phyloP scores from a whole-genome alignment of 2,329 filamentous ascomycete species.

The Colletotrichum sojae region DNA sequence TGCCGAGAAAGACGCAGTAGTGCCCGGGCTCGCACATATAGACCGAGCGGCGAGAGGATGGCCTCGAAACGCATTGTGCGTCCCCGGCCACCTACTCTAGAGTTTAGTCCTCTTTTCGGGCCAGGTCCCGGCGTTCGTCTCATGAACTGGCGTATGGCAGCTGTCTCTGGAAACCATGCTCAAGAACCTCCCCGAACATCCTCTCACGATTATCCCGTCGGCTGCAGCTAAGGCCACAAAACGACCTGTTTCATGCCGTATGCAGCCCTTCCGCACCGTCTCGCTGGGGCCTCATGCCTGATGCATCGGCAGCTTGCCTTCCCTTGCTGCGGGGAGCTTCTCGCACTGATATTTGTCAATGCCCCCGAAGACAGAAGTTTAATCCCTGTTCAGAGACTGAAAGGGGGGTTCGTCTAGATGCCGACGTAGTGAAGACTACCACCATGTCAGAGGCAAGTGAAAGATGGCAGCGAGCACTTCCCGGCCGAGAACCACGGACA shows the following conservation, averaged over 20 bases:
- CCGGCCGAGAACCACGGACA: constrained; percentile 18
- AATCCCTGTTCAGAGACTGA: constrained; percentile 6
- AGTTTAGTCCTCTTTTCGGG: not conserved
- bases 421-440: not conserved
- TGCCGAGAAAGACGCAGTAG: constrained; percentile 17
- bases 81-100: constrained; percentile 12
- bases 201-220: not conserved
- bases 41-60: not conserved
- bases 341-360: constrained; percentile 15
- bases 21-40: not conserved
- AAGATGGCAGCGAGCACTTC: not conserved
- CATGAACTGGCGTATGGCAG: constrained; percentile 15
- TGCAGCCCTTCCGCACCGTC: constrained; percentile 12
- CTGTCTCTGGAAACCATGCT: not conserved
- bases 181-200: constrained; percentile 6
- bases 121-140: constrained; percentile 11
- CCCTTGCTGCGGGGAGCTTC: constrained; percentile 16
- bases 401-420: not conserved
- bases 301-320: constrained; percentile 23
- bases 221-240: not conserved
- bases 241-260: constrained; percentile 16
- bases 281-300: not conserved
- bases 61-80: constrained; percentile 10
- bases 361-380: constrained; percentile 20
- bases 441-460: constrained; percentile 10